phyloP scores from a whole-genome alignment of 345 rosid species.

The Syzygium grande region DNA sequence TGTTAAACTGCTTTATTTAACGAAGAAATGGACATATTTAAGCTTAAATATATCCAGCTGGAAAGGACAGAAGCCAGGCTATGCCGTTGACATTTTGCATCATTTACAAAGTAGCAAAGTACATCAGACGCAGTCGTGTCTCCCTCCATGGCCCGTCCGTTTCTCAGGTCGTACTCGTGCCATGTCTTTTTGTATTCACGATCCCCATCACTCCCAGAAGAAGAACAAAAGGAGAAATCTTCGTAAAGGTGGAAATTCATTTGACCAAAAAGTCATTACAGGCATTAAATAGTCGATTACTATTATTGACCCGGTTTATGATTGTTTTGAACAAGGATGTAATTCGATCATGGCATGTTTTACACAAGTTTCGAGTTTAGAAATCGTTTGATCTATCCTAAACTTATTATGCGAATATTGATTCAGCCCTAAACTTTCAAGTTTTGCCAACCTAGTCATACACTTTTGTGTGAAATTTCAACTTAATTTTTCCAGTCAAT shows the following conservation, averaged over 20 bases:
- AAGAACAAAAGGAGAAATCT: not conserved
- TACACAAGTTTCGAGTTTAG: not conserved
- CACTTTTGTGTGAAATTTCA: not conserved
- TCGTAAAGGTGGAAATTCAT: not conserved
- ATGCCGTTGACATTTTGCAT: not conserved
- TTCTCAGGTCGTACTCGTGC: not conserved
- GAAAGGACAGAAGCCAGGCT: not conserved
- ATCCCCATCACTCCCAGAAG: not conserved
- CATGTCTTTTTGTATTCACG: not conserved
- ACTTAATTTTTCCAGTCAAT: rapidly evolving
- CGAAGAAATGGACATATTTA: not conserved
- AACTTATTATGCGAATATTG: rapidly evolving
- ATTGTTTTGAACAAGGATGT: not conserved
- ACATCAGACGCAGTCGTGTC: not conserved
- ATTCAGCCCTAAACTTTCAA: rapidly evolving
- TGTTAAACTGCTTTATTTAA: not conserved
- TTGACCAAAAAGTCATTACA: not conserved
- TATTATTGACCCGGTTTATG: not conserved
- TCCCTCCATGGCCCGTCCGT: not conserved
- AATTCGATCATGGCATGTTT: not conserved
- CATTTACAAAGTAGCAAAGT: not conserved
- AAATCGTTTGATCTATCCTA: not conserved
- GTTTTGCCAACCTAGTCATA: rapidly evolving
- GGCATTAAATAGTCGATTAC: not conserved
- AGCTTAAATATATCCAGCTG: not conserved